Conservation (phyloP, 2,329 filamentous ascomycete genomes). For the Aspergillus sp. region DNA sequence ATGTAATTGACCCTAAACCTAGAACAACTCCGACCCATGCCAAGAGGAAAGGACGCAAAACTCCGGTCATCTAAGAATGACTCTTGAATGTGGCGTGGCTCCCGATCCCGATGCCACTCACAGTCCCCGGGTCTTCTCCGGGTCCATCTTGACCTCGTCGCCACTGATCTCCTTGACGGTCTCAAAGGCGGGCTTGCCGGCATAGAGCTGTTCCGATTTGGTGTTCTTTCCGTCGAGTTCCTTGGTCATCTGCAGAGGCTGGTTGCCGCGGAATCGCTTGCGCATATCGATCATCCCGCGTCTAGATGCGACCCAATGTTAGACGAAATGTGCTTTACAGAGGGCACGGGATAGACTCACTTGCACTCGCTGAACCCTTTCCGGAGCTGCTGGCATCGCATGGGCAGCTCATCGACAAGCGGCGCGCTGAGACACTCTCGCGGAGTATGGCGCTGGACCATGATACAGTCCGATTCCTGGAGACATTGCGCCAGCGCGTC, state of each 20-base stretch:
- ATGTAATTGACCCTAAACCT: constrained; percentile 4
- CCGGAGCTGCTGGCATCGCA: constrained; percentile 86
- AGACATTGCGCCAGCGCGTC: constrained; percentile 91
- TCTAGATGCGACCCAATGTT: constrained; percentile 20
- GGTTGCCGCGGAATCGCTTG: constrained; percentile 93
- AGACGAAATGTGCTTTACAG: neutral
- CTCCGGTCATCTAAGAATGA: neutral
- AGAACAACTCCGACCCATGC: constrained; percentile 19
- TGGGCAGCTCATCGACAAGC: constrained; percentile 76
- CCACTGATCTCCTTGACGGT: constrained; percentile 65
- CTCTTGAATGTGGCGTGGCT: too few relatives aligned
- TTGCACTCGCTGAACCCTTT: constrained; percentile 94
- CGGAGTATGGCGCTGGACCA: constrained; percentile 83
- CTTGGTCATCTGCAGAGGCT: constrained; percentile 71
- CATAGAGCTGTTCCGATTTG: constrained; percentile 70
- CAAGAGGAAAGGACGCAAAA: constrained; percentile 6
- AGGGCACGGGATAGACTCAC: constrained; percentile 28
- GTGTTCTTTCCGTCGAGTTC: constrained; percentile 54
- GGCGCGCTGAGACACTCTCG: constrained; percentile 85
- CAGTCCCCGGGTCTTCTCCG: constrained; percentile 48
- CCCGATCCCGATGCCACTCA: constrained; percentile 16
- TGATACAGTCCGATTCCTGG: constrained; percentile 93
- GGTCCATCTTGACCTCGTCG: constrained; percentile 58
- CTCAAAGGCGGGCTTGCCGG: constrained; percentile 70
- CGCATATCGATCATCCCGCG: constrained; percentile 98